Evolutionary conservation across 768 basidiomycete species (phyloP).

Genomic region (Podaxis carcinomalis): DNA sequence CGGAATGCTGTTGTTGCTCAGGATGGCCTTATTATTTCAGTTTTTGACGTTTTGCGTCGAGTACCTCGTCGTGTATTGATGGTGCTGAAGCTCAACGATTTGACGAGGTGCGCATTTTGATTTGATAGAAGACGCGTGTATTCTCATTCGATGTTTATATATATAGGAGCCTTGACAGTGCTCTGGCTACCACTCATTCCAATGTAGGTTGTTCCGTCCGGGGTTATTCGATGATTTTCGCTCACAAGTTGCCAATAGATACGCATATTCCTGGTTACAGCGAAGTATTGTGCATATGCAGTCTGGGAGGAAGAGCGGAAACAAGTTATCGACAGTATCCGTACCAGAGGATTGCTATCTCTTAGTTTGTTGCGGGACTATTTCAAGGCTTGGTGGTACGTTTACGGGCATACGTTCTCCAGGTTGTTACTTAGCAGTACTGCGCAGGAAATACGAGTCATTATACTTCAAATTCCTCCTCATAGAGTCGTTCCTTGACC

Average conservation of each 20-base stretch:
- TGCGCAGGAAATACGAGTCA: slow-evolving; percentile 53
- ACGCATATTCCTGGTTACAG: slow-evolving; percentile 88
- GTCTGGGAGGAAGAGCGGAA: slow-evolving; percentile 71
- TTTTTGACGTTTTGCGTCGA: slow-evolving; percentile 83
- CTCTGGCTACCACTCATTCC: slow-evolving; percentile 85
- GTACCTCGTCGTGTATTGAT: slow-evolving; percentile 82
- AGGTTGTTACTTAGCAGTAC: neutral
- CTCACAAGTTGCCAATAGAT: slow-evolving; percentile 35
- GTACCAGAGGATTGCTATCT: slow-evolving; percentile 46
- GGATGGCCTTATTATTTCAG: slow-evolving; percentile 79
- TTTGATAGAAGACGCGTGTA: neutral
- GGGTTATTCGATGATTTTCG: neutral
- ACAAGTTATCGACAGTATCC: slow-evolving; percentile 41
- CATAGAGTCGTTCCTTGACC: slow-evolving; percentile 61
- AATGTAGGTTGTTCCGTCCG: slow-evolving; percentile 37
- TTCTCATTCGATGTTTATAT: slow-evolving; percentile 18
- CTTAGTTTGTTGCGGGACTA: slow-evolving; percentile 44
- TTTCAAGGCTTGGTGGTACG: slow-evolving; percentile 68
- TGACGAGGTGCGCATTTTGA: slow-evolving; percentile 55
- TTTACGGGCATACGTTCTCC: slow-evolving; percentile 1
- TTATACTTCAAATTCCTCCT: slow-evolving; percentile 46
- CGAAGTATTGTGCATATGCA: slow-evolving; percentile 79
- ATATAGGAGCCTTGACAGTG: slow-evolving; percentile 71
- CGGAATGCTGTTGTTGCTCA: slow-evolving; percentile 75
- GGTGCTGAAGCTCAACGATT: slow-evolving; percentile 83